Percentiles rank a stretch among this genome's conserved stretches.
phyloP scores from a whole-genome alignment of 345 rosid genomes.

The Arabidopsis thaliana region TAIR10.1 NC_003070.9:6343001-6343500 shows the following conservation, averaged over 20 bases:
- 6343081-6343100: conserved; percentile 45
- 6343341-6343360: conserved; percentile 43
- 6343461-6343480: conserved; percentile 7
- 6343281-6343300: conserved; percentile 6
- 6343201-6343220: conserved; percentile 17
- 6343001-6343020: not conserved
- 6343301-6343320: conserved; percentile 27
- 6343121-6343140: conserved; percentile 18
- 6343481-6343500: conserved; percentile 27
- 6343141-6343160: not conserved
- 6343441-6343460: conserved; percentile 32
- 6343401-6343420: conserved; percentile 44
- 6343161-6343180: conserved; percentile 16
- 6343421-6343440: conserved; percentile 45
- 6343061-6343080: conserved; percentile 30
- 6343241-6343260: conserved; percentile 18
- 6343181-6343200: conserved; percentile 1
- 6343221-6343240: conserved; percentile 28
- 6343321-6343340: conserved; percentile 43
- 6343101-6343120: conserved; percentile 31
- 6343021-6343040: not conserved
- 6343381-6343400: conserved; percentile 45
- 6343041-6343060: conserved; percentile 14
- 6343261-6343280: not conserved
- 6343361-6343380: conserved; percentile 43